These are phyloP conservation scores for Dioszegia crocea DNA, from an alignment of 768 basidiomycete genomes.

Conservation along the genomic window DNA sequence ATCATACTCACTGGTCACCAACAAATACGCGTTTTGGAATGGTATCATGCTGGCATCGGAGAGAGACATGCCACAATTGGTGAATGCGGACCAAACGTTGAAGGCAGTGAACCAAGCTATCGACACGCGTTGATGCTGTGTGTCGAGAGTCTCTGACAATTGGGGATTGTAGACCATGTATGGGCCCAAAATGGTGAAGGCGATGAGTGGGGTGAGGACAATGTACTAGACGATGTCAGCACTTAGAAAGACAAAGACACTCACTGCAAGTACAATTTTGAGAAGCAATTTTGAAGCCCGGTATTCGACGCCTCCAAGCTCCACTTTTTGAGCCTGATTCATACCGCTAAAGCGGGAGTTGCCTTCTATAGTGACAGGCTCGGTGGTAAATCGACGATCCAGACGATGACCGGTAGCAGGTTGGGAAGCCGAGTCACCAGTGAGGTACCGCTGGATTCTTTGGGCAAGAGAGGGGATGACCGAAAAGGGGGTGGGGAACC, in stretches of 20 bases:
- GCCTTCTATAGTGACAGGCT: slow-evolving; percentile 74
- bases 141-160: slow-evolving; percentile 62
- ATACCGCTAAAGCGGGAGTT: slow-evolving; percentile 62
- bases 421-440: too few relatives aligned
- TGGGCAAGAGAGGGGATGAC: too few relatives aligned
- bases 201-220: slow-evolving; percentile 64
- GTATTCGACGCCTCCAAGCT: slow-evolving; percentile 90
- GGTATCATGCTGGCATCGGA: slow-evolving; percentile 83
- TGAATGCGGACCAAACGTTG: slow-evolving; percentile 79
- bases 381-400: too few relatives aligned
- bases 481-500: too few relatives aligned
- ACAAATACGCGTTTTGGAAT: slow-evolving; percentile 77
- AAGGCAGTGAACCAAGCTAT: slow-evolving; percentile 77
- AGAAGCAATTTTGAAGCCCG: slow-evolving; percentile 72
- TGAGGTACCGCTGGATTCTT: too few relatives aligned
- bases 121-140: slow-evolving; percentile 57
- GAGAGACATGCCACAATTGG: slow-evolving; percentile 80
- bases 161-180: slow-evolving; percentile 62
- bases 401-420: too few relatives aligned
- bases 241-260: slow-evolving; percentile 40
- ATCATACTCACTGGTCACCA: slow-evolving; percentile 48
- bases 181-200: slow-evolving; percentile 73
- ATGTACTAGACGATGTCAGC: slow-evolving; percentile 67
- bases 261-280: slow-evolving; percentile 71
- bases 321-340: slow-evolving; percentile 76